Evolutionary conservation across 2,329 filamentous ascomycete species (phyloP).

Genomic region (Aspergillus sp.): DNA sequence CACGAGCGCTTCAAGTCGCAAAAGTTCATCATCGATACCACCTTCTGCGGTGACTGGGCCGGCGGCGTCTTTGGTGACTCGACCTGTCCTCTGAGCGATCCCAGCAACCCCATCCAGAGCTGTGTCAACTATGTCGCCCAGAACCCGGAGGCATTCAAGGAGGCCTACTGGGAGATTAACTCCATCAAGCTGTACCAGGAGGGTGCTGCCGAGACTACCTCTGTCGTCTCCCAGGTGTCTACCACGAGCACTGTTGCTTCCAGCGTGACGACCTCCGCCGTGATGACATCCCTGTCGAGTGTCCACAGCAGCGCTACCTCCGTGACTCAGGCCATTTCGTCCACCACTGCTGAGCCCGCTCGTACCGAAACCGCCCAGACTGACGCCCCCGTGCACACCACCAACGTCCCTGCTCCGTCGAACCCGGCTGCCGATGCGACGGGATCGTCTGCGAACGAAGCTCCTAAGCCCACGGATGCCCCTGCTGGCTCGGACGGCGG

Average conservation of each 20-base stretch:
- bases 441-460: neutral
- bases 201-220: constrained; percentile 13
- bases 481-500: neutral
- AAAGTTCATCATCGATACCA: constrained; percentile 49
- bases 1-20: constrained; percentile 39
- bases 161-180: constrained; percentile 78
- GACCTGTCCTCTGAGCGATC: constrained; percentile 55
- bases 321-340: neutral
- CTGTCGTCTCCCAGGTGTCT: neutral
- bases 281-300: constrained; percentile 1
- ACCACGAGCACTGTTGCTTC: constrained; percentile 4
- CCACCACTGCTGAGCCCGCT: neutral
- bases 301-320: neutral
- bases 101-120: constrained; percentile 59
- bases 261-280: neutral
- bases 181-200: constrained; percentile 62
- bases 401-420: neutral
- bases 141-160: constrained; percentile 66
- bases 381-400: neutral
- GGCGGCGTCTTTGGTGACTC: constrained; percentile 48
- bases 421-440: neutral
- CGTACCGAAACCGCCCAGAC: neutral
- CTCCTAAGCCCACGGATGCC: neutral
- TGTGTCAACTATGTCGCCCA: constrained; percentile 71
- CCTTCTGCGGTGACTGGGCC: constrained; percentile 57